Base-by-base conservation (phyloP, 306 rosid species). In the Gillenia trifoliata region DNA sequence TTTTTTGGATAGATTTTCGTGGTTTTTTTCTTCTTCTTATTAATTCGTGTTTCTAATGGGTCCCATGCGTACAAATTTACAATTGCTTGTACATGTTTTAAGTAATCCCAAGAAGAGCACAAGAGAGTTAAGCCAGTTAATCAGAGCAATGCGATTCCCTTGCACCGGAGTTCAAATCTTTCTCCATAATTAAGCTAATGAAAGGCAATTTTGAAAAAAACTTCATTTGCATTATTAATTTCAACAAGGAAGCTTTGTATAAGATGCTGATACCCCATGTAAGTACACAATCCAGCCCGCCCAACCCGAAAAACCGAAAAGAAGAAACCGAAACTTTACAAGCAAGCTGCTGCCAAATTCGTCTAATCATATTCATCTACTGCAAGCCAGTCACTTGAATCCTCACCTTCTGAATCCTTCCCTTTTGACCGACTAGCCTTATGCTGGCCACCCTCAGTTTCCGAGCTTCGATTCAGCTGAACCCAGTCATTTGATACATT, bases 371-470 rank as follows among this genome's bases (percentile, higher is more conserved):
- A 86, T 26, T 83, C 91, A 75, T 93, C 97, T 77, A 93, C 88
- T 38, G 76, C 68, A 64, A 86, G 91, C 98, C 99, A 94, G 77
- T 88, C 99, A 84, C 66, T 93, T 56, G 96, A 91, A 74, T 73
- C 84, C 70, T 88, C 98, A 22, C 90, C 95, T 88, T 85, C 96
- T 12, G 91, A 88, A 65, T 94, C 91, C 86, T 76, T 91, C 71
- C 86, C 90, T 70, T 74, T 87, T 23, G 79, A 73, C 76, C 33
- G 77, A 20, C 78, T 50, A 11, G 76, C 52, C 64, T 66, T 86
- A 63, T 64, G 76, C 75, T 71, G 77, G 67, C 72, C 76, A 60
- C 80, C 82, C 66, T 71, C 71, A 62, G 78, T 69, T 45, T 55
- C 75, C 3, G 85, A 56, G 85, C 82, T 75, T 80, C 43, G 84